Evolutionary conservation across 495 filamentous ascomycete genomes (phyloP).

Genomic region (Penicillium malachiteum): DNA sequence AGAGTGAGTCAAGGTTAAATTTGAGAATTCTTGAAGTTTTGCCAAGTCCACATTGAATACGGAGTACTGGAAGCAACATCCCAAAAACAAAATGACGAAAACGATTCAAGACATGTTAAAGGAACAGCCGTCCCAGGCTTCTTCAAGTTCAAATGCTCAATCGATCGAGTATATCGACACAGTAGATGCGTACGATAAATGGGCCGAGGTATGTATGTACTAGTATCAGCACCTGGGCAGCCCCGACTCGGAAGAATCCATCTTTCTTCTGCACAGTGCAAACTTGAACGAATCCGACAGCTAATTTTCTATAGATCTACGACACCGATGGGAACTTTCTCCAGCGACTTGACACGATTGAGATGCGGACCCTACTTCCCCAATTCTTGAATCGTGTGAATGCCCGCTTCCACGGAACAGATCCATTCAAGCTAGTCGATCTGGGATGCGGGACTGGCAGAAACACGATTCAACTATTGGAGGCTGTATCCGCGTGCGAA

Average conservation of each 20-base stretch:
- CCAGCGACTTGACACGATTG: conserved; percentile 63
- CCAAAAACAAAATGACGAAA: conserved; percentile 14
- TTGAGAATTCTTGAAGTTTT: not conserved
- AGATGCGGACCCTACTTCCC: conserved; percentile 56
- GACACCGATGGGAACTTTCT: conserved; percentile 74
- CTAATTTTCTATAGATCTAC: conserved; percentile 46
- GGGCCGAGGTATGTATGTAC: conserved; percentile 38
- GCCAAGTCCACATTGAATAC: not conserved
- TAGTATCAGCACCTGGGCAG: not conserved
- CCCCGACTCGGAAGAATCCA: not conserved
- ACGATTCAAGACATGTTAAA: conserved; percentile 33
- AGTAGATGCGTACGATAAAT: conserved; percentile 43
- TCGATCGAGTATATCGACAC: conserved; percentile 35
- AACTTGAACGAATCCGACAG: not conserved
- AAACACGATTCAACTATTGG: conserved; percentile 60
- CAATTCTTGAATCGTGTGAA: conserved; percentile 43
- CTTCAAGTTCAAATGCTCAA: conserved; percentile 2
- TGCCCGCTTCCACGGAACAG: conserved; percentile 17
- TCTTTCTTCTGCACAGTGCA: not conserved
- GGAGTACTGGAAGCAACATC: not conserved
- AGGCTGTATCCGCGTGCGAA: conserved; percentile 9
- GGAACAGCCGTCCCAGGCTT: not conserved
- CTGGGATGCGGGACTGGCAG: conserved; percentile 72
- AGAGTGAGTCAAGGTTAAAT: not conserved
- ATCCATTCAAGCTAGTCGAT: conserved; percentile 43